phyloP scores from a whole-genome alignment of 495 filamentous ascomycete genomes.

The Cladorrhinum samala region DNA sequence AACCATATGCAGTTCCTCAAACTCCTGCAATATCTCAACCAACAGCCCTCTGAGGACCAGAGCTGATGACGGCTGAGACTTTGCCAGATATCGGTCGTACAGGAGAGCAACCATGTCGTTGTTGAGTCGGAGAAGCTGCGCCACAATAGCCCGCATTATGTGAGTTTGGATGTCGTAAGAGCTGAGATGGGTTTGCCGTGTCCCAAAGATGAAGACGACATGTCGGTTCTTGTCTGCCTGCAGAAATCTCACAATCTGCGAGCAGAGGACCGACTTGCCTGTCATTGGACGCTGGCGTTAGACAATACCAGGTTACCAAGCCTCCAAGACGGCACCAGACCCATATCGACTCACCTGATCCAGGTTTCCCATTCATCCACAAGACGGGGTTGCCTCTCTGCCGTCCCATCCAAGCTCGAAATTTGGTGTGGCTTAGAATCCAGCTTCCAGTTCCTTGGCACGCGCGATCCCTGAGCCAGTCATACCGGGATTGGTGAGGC shows the following conservation, averaged over 20 bases:
- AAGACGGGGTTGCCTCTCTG: background rate
- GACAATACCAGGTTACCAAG: no score
- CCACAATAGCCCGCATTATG: background rate
- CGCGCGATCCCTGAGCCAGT: background rate
- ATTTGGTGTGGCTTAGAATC: background rate
- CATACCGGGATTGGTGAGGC: background rate
- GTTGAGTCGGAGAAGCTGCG: background rate
- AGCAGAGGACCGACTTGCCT: background rate
- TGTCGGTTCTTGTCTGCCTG: background rate
- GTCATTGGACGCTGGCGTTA: no score
- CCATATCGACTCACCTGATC: background rate
- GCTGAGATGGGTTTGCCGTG: background rate
- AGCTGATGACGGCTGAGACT: background rate
- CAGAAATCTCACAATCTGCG: background rate
- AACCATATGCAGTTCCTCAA: background rate
- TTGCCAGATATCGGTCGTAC: background rate
- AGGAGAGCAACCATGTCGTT: background rate
- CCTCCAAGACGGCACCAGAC: no score
- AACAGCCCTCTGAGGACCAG: background rate
- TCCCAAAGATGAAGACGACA: background rate
- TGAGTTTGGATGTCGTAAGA: background rate
- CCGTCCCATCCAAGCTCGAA: background rate
- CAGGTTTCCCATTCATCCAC: background rate
- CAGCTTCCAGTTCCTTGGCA: background rate
- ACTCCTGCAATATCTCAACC: background rate